These are phyloP conservation scores for Eutrema salsugineum DNA, from an alignment of 441 rosid genomes.

Conservation along the genomic window DNA sequence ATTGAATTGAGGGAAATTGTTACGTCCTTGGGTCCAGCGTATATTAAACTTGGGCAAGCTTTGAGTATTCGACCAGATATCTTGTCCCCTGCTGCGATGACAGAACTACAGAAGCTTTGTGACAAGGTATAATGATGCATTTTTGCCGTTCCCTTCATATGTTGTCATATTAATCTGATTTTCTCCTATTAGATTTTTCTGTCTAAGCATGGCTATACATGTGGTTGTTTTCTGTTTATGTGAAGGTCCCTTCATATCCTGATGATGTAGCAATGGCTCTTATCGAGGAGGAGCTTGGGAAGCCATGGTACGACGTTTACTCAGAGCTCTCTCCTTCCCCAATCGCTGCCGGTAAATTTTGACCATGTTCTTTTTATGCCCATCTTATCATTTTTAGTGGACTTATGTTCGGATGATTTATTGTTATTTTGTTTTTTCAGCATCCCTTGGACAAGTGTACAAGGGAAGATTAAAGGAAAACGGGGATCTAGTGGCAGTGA, in stretches of 20 bases:
- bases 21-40: constrained; percentile 97
- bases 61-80: constrained; percentile 98
- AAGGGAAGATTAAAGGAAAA: constrained; percentile 88
- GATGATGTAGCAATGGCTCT: constrained; percentile 99
- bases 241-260: constrained; percentile 98
- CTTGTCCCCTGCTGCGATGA: constrained; percentile 89
- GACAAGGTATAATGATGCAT: constrained; percentile 62
- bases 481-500: constrained; percentile 94
- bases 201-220: constrained; percentile 2
- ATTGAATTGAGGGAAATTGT: constrained; percentile 95
- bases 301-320: constrained; percentile 81
- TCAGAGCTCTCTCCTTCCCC: constrained; percentile 96
- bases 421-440: constrained; percentile 45
- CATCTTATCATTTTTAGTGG: background rate
- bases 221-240: constrained; percentile 15
- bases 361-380: background rate
- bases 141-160: background rate
- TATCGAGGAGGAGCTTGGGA: constrained; percentile 90
- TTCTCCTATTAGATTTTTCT: background rate
- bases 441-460: constrained; percentile 96
- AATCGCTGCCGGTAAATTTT: constrained; percentile 80
- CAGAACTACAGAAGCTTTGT: constrained; percentile 95
- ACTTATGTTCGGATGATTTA: background rate
- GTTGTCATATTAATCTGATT: background rate
- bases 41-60: constrained; percentile 97